Percentiles rank a stretch among this genome's conserved stretches.
These are phyloP conservation scores for Prunus armeniaca DNA, from an alignment of 306 rosid genomes.

Conservation along the genomic window DNA sequence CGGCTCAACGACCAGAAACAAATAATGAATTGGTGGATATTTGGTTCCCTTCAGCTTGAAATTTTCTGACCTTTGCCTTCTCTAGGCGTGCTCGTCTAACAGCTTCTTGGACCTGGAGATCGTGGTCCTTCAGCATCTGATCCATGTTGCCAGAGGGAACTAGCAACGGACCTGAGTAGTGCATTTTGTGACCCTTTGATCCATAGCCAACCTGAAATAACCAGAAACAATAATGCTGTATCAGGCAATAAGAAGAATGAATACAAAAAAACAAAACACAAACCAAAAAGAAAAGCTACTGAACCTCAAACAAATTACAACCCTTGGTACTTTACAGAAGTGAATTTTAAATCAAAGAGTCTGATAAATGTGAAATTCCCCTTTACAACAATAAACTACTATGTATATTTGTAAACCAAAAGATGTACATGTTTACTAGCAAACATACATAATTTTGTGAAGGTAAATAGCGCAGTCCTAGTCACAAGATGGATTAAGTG, in stretches of 20 bases:
- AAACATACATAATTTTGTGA: neutral
- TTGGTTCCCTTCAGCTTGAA: constrained; percentile 81
- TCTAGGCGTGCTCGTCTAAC: constrained; percentile 82
- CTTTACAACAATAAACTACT: neutral
- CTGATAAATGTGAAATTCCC: neutral
- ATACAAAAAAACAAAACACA: neutral
- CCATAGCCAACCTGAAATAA: constrained; percentile 74
- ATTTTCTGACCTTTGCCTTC: constrained; percentile 81
- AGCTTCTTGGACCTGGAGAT: constrained; percentile 95
- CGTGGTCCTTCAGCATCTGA: constrained; percentile 97
- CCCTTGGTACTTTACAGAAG: neutral
- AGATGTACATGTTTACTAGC: neutral
- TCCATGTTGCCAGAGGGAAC: constrained; percentile 96
- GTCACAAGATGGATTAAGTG: neutral
- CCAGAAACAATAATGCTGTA: neutral
- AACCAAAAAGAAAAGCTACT: neutral
- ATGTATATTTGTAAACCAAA: no score
- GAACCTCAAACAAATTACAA: neutral
- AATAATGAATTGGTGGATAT: constrained; percentile 69
- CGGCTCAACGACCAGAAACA: constrained; percentile 82
- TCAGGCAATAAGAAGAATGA: neutral
- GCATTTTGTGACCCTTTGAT: constrained; percentile 90
- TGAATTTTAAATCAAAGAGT: neutral
- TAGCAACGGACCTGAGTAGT: constrained; percentile 92
- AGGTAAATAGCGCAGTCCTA: neutral